Base-by-base conservation (phyloP, 306 rosid species). In the Canavalia ensiformis region DNA sequence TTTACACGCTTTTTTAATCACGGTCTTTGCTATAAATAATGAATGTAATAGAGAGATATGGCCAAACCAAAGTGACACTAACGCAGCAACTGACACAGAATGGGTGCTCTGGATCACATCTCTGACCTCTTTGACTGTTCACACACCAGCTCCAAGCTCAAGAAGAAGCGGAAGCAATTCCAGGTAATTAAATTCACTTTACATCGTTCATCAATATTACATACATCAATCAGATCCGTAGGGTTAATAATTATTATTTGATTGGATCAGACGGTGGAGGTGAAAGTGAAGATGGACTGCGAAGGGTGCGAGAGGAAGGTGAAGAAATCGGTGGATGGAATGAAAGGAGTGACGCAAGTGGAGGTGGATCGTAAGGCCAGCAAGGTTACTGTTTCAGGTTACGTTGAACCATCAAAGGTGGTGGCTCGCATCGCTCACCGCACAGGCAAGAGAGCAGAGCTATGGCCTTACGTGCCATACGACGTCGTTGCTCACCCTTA, bases 381-480 rank as follows among this genome's bases (percentile, higher is more conserved):
- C 86, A 94, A 94, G 76, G 89, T 91, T 0, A 94, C 98, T 0
- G 98, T 94, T 59, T 28, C 74, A 0, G 97, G 97, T 0, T 91
- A 91, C 59, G 94, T 90, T 3, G 94, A 94, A 0, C 94, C 97
- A 0, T 18, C 87, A 0, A 94, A 88, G 86, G 97, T 94, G 28
- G 87, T 94, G 42, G 39, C 89, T 0, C 86, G 97, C 1, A 90
- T 94, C 11, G 87, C 88, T 2, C 86, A 90, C 87, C 92, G 98
- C 4, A 94, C 98, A 3, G 97, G 97, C 0, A 94, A 94, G 91
- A 94, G 8, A 83, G 97, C 88, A 6, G 98, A 94, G 85, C 29
- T 89, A 6, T 91, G 97, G 98, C 98, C 97, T 0, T 94, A 94
- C n/a, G 97, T 94, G 1, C 97, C 98, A 0, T 94, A 94, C 87